A percentile compares a stretch with the other conserved stretches of the same genome.
Conservation (phyloP, 208 protist species). For the Kentomonas sorsogonicus region DNA sequence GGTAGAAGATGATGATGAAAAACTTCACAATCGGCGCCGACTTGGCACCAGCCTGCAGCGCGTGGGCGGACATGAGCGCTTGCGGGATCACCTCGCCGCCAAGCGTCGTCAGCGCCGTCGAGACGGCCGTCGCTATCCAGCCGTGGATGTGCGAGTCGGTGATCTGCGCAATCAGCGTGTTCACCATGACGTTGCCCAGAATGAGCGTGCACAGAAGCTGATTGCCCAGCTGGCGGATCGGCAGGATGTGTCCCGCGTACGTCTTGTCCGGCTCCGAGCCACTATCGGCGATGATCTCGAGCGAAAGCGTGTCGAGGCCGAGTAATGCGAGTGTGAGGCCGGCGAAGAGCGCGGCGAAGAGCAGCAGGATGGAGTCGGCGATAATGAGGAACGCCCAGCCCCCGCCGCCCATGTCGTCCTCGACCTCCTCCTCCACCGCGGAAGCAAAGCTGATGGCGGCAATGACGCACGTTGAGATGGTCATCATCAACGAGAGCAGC, state of each 20-base stretch:
- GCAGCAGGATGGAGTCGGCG: conserved; percentile 73
- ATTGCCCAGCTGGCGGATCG: conserved; percentile 93
- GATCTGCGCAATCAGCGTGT: conserved; percentile 93
- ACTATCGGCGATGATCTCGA: conserved; percentile 91
- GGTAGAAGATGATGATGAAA: conserved; percentile 93
- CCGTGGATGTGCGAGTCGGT: conserved; percentile 85
- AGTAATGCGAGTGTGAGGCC: conserved; percentile 95
- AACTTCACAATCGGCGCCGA: conserved; percentile 89
- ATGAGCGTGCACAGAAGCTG: conserved; percentile 95
- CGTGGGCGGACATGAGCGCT: conserved; percentile 90
- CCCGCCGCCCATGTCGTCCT: conserved; percentile 17
- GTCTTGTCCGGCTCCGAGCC: conserved; percentile 85
- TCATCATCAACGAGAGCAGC: neutral
- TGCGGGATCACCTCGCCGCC: conserved; percentile 96
- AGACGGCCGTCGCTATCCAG: conserved; percentile 85
- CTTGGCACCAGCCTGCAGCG: conserved; percentile 88
- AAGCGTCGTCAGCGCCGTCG: conserved; percentile 91
- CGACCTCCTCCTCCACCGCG: conserved; percentile 12
- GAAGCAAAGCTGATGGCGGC: neutral
- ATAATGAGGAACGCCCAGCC: conserved; percentile 76
- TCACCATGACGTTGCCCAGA: conserved; percentile 95
- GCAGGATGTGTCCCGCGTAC: conserved; percentile 91
- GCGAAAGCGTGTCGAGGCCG: conserved; percentile 89
- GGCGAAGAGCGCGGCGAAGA: conserved; percentile 93
- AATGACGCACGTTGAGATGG: neutral